These are phyloP conservation scores for Grigorovia transvaalensis DNA, from an alignment of 805 yeast species.

Conservation along the genomic window DNA sequence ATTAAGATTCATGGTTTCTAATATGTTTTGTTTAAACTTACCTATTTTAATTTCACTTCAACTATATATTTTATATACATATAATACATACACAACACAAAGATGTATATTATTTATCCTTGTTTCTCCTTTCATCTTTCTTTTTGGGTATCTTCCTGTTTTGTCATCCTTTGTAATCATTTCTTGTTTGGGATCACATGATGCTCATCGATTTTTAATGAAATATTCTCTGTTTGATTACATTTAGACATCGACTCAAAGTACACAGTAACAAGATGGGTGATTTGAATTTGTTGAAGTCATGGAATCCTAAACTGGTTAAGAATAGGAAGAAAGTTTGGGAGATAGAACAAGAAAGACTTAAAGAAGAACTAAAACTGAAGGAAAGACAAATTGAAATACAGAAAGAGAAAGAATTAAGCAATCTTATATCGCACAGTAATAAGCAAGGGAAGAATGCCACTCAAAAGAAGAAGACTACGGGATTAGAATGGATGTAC, in stretches of 20 bases:
- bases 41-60: too few species aligned
- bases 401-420: constrained; percentile 46
- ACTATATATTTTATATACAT: too few species aligned
- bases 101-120: too few species aligned
- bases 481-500: constrained; percentile 82
- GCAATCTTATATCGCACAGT: constrained; percentile 43
- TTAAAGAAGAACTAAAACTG: constrained; percentile 57
- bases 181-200: too few species aligned
- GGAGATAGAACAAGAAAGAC: constrained; percentile 67
- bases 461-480: constrained; percentile 22
- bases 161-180: too few species aligned
- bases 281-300: constrained; percentile 80
- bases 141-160: too few species aligned
- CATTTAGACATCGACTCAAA: too few species aligned
- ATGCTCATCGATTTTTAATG: too few species aligned
- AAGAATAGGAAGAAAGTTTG: constrained; percentile 81
- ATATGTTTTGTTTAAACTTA: constrained; percentile 7
- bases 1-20: constrained; percentile 97
- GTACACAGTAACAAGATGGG: background rate
- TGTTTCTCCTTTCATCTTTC: too few species aligned
- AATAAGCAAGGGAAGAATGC: constrained; percentile 12
- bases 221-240: too few species aligned
- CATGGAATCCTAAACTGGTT: constrained; percentile 90
- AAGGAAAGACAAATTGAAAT: constrained; percentile 56
- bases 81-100: too few species aligned